A percentile compares a stretch with the other conserved stretches of the same genome.
Evolutionary conservation across 495 filamentous ascomycete genomes (phyloP).

Genomic region (Penicillium desertorum): DNA sequence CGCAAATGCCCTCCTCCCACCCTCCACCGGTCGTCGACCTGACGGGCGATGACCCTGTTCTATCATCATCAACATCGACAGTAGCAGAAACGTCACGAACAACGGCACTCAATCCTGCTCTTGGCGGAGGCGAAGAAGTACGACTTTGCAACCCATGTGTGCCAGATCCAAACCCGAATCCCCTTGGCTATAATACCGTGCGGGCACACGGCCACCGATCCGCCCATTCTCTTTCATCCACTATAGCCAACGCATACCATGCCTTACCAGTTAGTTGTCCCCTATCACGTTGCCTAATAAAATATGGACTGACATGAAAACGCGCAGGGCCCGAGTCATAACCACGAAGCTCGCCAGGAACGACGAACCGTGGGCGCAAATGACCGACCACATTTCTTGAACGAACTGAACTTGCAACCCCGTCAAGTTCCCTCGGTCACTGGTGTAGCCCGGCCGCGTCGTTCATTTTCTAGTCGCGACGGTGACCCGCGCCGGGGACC

Average conservation of each 20-base stretch:
- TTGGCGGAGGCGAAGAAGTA: slow-evolving; percentile 82
- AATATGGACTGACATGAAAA: background rate
- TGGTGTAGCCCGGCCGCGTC: slow-evolving; percentile 24
- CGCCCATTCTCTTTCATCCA: slow-evolving; percentile 26
- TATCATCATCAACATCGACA: slow-evolving; percentile 17
- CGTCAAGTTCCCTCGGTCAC: slow-evolving; percentile 8
- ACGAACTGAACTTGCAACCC: background rate
- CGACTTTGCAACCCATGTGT: slow-evolving; percentile 94
- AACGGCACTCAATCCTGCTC: slow-evolving; percentile 47
- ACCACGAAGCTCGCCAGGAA: slow-evolving; percentile 17
- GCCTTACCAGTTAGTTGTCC: slow-evolving; percentile 15
- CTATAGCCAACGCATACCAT: slow-evolving; percentile 12
- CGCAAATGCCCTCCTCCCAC: slow-evolving; percentile 21
- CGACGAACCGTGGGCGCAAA: slow-evolving; percentile 18
- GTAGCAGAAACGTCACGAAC: slow-evolving; percentile 10
- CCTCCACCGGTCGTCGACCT: slow-evolving; percentile 37
- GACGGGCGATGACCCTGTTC: slow-evolving; percentile 37
- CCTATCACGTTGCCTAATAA: background rate
- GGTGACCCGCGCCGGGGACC: slow-evolving; percentile 26
- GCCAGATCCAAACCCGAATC: slow-evolving; percentile 81
- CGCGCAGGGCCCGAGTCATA: background rate
- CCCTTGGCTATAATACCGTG: slow-evolving; percentile 37
- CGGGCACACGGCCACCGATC: slow-evolving; percentile 28
- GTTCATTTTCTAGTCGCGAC: slow-evolving; percentile 5
- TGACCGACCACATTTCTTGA: slow-evolving; percentile 16